A percentile compares a stretch with the other conserved stretches of the same genome.
Conservation (phyloP, 2,329 filamentous ascomycete genomes). For the Cladosporium austrohemisphaericum region DNA sequence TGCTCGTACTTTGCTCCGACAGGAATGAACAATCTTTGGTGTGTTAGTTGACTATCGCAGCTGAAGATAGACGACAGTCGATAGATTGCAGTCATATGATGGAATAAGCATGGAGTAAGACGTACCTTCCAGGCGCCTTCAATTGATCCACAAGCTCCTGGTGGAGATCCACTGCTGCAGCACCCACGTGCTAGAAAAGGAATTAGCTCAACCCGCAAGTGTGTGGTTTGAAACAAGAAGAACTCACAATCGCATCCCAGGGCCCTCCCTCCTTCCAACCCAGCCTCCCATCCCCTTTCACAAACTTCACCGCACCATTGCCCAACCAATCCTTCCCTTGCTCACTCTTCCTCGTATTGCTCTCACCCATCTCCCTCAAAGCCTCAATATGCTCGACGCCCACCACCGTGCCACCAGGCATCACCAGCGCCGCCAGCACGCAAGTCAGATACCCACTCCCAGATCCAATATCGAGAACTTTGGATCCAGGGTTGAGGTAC, state of each 20-base stretch:
- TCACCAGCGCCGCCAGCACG: conserved; percentile 75
- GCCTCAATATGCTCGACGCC: conserved; percentile 50
- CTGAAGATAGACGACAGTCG: no score
- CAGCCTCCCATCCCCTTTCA: conserved; percentile 62
- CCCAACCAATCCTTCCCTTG: conserved; percentile 56
- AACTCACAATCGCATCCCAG: conserved; percentile 72
- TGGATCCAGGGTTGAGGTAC: conserved; percentile 50
- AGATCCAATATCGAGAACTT: conserved; percentile 48
- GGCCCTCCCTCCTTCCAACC: conserved; percentile 47
- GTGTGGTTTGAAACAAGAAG: no score
- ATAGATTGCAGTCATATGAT: no score
- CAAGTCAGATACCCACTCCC: conserved; percentile 74
- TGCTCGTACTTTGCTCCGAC: conserved; percentile 58
- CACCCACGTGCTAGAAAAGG: conserved; percentile 87
- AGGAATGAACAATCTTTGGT: conserved; percentile 68
- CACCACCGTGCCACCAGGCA: conserved; percentile 42
- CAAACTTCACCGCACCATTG: conserved; percentile 63
- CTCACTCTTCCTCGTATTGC: conserved; percentile 44
- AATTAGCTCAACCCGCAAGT: no score
- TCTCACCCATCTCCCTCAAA: conserved; percentile 39
- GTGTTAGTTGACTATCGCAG: no score
- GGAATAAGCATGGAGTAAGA: no score
- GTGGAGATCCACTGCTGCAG: conserved; percentile 73
- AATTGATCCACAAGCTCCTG: conserved; percentile 71
- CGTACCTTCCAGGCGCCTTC: conserved; percentile 65